Evolutionary conservation across 2,329 filamentous ascomycete species (phyloP), one percentile per base, ranked within the genome.

Genomic region (Penicillium palitans): DNA sequence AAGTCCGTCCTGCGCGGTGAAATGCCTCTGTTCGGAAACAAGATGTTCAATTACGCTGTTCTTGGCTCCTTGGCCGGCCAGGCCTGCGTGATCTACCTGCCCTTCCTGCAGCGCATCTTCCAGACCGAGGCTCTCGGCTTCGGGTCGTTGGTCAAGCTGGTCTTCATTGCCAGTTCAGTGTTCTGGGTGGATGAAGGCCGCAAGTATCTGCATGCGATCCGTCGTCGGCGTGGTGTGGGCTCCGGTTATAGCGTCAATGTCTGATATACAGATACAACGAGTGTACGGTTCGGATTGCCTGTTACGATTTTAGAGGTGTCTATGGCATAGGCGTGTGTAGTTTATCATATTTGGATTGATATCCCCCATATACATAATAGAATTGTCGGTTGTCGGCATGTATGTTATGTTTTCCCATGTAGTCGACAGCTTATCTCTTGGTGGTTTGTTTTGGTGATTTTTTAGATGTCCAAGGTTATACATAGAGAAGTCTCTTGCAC

Each of bases 21-120:
- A 72, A 83, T 96, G 51, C 86, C 89, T 9, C 74, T 96, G 13
- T 90, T 95, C 57, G 87, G 88, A 9, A 99, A 99, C 73, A 89
- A 87, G 60, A 89, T 99, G 77, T 99, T 99, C 79, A 98, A 98
- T 76, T 96, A 93, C 81, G 93, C 95, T 0, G 95, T 99, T 2
- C 84, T 89, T 9, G 87, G 95, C 25, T 93, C 90, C 72, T 75
- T 99, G 49, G 78, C 90, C 6, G 95, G 95, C 2, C 95, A 99
- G 76, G 79, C 93, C 46, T 83, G 93, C 61, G 96, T 99, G 56
- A 91, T 99, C 54, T 99, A 98, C 75, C 87, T 98, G 63, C 95
- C 95, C 10, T 93, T 92, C 79, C 79, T 99, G 67, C 95, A 99
- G 77, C 85, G 90, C 52, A 88, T 98, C 6, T 99, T 99, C 78